Evolutionary conservation across 202 grass and related monocot genomes (phyloP).

Genomic region (Hordeum pubiflorum): DNA sequence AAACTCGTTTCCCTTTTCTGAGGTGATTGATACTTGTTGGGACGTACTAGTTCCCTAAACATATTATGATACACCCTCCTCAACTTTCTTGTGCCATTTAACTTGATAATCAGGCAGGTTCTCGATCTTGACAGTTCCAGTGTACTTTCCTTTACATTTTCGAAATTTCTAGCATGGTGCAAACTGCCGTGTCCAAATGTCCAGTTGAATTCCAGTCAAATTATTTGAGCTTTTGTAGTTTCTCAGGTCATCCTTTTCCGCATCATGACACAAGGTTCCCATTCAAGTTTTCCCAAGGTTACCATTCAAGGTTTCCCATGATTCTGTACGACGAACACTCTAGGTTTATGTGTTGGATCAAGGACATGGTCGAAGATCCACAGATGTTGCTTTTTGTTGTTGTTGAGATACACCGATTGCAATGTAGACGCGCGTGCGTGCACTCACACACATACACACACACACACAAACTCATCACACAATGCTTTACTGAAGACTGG

Average conservation of each 20-base stretch:
- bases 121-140: neutral
- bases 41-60: neutral
- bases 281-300: neutral
- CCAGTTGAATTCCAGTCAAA: neutral
- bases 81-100: neutral
- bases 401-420: too few relatives aligned
- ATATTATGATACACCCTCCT: neutral
- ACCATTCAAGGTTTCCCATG: neutral
- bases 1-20: neutral
- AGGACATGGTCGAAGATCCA: conserved; percentile 80
- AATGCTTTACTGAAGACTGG: too few relatives aligned
- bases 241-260: neutral
- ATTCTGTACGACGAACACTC: too few relatives aligned
- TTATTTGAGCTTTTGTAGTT: neutral
- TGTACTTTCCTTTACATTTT: neutral
- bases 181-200: neutral
- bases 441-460: too few relatives aligned
- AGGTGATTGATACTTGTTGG: neutral
- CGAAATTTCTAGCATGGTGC: neutral
- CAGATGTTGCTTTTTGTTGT: conserved; percentile 32
- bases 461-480: too few relatives aligned
- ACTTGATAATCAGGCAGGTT: neutral
- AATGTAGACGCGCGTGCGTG: too few relatives aligned
- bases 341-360: conserved; percentile 61
- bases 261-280: neutral